Percentiles rank a stretch among this genome's conserved stretches.
Evolutionary conservation across 2,329 filamentous ascomycete genomes (phyloP).

Genomic region (Alternaria novae-zelandiae): DNA sequence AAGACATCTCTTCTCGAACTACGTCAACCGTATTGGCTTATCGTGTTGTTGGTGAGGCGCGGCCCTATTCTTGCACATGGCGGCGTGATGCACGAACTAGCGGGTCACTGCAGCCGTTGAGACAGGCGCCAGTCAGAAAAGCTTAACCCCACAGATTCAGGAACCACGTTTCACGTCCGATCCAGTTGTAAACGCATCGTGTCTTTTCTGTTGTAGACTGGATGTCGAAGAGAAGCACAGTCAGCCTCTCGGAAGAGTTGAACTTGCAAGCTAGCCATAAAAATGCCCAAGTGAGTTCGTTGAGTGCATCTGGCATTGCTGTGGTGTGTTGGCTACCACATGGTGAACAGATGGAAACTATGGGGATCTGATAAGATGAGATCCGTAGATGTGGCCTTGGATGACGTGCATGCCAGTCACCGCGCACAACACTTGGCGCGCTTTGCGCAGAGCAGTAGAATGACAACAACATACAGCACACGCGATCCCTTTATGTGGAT

Average conservation of each 20-base stretch:
- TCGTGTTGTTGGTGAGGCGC: background rate
- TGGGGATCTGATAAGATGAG: conserved; percentile 33
- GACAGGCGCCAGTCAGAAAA: conserved; percentile 20
- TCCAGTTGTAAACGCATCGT: background rate
- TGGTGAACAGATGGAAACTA: background rate
- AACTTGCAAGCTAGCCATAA: too few species aligned
- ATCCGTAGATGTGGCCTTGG: conserved; percentile 11
- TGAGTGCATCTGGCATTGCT: background rate
- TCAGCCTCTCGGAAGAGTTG: background rate
- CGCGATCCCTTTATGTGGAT: background rate
- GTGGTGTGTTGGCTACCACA: background rate
- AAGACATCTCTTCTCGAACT: background rate
- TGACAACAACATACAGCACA: background rate
- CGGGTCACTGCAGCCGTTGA: conserved; percentile 21
- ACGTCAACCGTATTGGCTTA: background rate
- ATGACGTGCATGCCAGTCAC: conserved; percentile 30
- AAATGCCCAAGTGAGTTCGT: background rate
- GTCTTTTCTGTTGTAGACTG: background rate
- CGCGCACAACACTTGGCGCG: conserved; percentile 10
- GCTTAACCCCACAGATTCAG: conserved; percentile 13
- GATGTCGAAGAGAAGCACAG: background rate
- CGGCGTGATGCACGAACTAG: conserved; percentile 26
- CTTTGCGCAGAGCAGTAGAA: conserved; percentile 4
- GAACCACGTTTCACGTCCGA: conserved; percentile 2
- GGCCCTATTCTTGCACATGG: conserved; percentile 11